These are phyloP conservation scores for Clonostachys chloroleuca DNA, from an alignment of 2,329 filamentous ascomycete genomes.

Conservation along the genomic window DNA sequence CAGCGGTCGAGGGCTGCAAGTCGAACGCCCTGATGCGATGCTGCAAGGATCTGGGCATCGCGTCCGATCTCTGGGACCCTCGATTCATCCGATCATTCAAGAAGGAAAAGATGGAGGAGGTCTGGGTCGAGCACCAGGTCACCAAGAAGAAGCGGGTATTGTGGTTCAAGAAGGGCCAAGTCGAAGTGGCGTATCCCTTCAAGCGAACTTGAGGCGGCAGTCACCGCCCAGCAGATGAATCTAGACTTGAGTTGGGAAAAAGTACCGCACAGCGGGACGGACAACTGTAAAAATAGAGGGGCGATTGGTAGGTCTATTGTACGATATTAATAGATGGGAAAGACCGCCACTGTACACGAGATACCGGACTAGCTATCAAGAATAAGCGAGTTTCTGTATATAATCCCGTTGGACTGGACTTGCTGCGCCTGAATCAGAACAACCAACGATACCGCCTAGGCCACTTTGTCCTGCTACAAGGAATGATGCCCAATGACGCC, in stretches of 20 bases:
- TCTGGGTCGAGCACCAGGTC: conserved; percentile 82
- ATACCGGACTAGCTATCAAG: too few species aligned
- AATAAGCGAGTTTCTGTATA: too few species aligned
- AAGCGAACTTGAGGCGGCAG: conserved; percentile 22
- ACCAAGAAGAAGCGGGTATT: conserved; percentile 90
- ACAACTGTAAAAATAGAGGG: neutral
- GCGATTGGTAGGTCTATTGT: neutral
- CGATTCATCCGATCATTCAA: conserved; percentile 82
- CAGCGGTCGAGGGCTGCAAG: conserved; percentile 93
- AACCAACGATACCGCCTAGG: too few species aligned
- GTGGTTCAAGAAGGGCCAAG: conserved; percentile 75
- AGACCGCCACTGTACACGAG: neutral
- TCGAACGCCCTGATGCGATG: conserved; percentile 97
- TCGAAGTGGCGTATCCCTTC: conserved; percentile 62
- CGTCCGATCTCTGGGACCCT: conserved; percentile 95
- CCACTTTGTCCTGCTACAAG: too few species aligned
- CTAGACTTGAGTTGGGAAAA: neutral
- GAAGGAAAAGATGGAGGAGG: conserved; percentile 68
- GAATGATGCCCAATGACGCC: too few species aligned
- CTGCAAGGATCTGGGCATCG: conserved; percentile 96
- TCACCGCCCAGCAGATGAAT: neutral
- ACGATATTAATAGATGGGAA: neutral
- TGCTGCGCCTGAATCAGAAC: too few species aligned
- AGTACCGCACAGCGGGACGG: neutral
- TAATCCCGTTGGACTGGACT: too few species aligned